These are phyloP conservation scores for Pelargonium australe DNA, from an alignment of 441 rosid genomes.

Conservation along the genomic window DNA sequence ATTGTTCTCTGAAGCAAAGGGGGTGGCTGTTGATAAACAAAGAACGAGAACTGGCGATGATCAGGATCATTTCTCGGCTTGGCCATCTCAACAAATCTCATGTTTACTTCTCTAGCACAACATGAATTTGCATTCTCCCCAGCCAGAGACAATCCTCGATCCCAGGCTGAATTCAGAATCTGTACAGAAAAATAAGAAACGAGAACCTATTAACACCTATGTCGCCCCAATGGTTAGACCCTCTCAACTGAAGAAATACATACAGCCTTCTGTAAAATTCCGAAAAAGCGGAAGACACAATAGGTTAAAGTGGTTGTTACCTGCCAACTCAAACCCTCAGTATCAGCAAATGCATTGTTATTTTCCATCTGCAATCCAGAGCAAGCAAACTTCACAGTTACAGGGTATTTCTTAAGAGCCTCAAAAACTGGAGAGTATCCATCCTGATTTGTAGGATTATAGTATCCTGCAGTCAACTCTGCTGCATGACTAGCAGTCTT, in stretches of 20 bases:
- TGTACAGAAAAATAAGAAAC: slow-evolving; percentile 23
- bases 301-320: slow-evolving; percentile 26
- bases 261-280: background rate
- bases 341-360: slow-evolving; percentile 53
- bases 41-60: slow-evolving; percentile 46
- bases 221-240: background rate
- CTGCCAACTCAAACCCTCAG: slow-evolving; percentile 75
- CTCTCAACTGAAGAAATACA: background rate
- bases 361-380: slow-evolving; percentile 41
- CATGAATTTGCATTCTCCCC: slow-evolving; percentile 61
- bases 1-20: slow-evolving; percentile 47
- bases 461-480: slow-evolving; percentile 65
- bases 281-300: background rate
- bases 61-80: slow-evolving; percentile 71
- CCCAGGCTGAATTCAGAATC: slow-evolving; percentile 71
- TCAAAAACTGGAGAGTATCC: slow-evolving; percentile 58
- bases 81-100: slow-evolving; percentile 57
- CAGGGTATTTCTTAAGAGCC: slow-evolving; percentile 53
- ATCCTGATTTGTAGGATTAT: slow-evolving; percentile 60
- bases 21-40: slow-evolving; percentile 57
- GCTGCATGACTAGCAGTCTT: slow-evolving; percentile 68
- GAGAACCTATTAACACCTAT: slow-evolving; percentile 6
- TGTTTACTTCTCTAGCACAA: slow-evolving; percentile 52
- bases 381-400: slow-evolving; percentile 49
- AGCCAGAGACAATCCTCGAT: slow-evolving; percentile 42